Evolutionary conservation across 2,329 filamentous ascomycete genomes (phyloP).

Genomic region (Arthrinium phaeospermum): DNA sequence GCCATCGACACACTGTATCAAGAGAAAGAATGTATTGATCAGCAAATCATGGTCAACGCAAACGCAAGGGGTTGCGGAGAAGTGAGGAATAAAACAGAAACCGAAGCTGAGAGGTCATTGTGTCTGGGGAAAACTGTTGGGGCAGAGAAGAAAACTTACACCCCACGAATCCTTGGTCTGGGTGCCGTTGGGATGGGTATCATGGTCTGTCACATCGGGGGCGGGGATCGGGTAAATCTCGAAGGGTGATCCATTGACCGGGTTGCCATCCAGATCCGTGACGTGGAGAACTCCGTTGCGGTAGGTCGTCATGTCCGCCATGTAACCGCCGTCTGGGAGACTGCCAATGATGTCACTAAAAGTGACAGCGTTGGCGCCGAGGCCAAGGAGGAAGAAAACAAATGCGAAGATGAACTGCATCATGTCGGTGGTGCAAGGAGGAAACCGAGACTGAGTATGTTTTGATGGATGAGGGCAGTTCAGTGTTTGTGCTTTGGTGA

Average conservation of each 20-base stretch:
- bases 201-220: neutral
- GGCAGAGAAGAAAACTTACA: neutral
- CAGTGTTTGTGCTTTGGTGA: neutral
- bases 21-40: neutral
- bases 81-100: neutral
- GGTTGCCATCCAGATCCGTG: neutral
- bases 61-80: neutral
- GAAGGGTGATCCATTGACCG: neutral
- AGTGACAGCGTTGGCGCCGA: neutral
- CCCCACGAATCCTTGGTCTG: neutral
- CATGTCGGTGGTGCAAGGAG: neutral
- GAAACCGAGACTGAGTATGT: neutral
- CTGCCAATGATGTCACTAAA: neutral
- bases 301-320: neutral
- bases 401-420: neutral
- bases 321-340: neutral
- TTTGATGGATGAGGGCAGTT: neutral
- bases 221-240: neutral
- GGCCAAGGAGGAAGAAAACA: neutral
- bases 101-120: neutral
- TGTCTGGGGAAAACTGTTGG: too few species aligned
- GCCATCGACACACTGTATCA: neutral
- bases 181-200: neutral
- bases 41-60: neutral
- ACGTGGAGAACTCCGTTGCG: neutral